Conservation (phyloP, 768 basidiomycete genomes). For the Boletus tylopilopsis region DNA sequence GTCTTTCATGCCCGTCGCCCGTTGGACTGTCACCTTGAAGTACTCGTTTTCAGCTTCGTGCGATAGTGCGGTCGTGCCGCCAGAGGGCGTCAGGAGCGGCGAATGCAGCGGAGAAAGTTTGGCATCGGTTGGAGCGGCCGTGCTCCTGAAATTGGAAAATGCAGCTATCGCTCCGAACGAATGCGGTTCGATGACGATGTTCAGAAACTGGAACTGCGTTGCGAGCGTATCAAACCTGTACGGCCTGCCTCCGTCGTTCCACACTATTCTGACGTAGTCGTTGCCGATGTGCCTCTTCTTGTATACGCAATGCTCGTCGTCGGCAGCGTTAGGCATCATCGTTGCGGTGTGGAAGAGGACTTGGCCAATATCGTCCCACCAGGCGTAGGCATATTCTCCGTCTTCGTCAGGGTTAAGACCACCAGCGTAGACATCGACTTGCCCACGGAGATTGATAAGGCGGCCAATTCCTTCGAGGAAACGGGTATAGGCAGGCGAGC, state of each 20-base stretch:
- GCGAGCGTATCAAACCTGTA: constrained; percentile 90
- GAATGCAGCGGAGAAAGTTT: constrained; percentile 20
- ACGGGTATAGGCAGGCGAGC: constrained; percentile 91
- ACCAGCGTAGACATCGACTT: constrained; percentile 89
- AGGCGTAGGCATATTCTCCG: constrained; percentile 96
- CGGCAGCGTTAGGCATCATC: constrained; percentile 81
- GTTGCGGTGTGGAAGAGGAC: constrained; percentile 95
- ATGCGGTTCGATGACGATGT: constrained; percentile 95
- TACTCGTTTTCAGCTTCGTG: constrained; percentile 86
- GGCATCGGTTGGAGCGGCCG: constrained; percentile 7
- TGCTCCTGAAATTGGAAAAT: constrained; percentile 59
- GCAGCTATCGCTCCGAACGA: constrained; percentile 81
- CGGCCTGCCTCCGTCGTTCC: constrained; percentile 92
- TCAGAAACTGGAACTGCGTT: constrained; percentile 95
- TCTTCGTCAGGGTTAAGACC: constrained; percentile 89
- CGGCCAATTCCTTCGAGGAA: constrained; percentile 89
- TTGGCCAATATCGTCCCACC: constrained; percentile 98
- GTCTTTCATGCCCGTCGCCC: constrained; percentile 86
- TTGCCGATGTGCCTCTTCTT: constrained; percentile 98
- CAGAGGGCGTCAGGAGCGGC: constrained; percentile 12
- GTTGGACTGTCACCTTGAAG: constrained; percentile 92
- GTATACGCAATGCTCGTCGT: constrained; percentile 68
- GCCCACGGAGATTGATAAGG: constrained; percentile 83
- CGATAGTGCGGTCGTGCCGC: constrained; percentile 2
- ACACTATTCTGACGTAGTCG: constrained; percentile 93